phyloP scores from a whole-genome alignment of 2,329 filamentous ascomycete genomes.

The Sporothrix inflata region DNA sequence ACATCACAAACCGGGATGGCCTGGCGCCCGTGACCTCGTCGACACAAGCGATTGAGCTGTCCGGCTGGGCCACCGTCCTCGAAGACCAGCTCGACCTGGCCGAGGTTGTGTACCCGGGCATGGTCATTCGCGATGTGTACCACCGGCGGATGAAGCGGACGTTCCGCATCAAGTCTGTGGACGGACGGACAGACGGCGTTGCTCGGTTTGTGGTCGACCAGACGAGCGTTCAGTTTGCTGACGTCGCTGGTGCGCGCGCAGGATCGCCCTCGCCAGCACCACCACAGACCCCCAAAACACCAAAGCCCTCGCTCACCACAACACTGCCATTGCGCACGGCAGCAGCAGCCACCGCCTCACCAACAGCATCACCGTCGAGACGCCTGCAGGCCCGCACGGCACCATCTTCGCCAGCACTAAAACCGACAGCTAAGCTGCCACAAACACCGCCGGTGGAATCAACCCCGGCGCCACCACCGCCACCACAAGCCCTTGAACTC shows the following conservation, averaged over 20 bases:
- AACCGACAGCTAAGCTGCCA: not conserved
- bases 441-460: not conserved
- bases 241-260: conserved; percentile 35
- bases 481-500: conserved; percentile 46
- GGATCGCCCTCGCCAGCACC: conserved; percentile 17
- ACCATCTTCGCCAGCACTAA: not conserved
- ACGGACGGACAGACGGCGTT: conserved; percentile 50
- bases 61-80: conserved; percentile 45
- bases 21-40: conserved; percentile 30
- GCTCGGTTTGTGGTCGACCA: conserved; percentile 47
- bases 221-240: conserved; percentile 44
- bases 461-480: conserved; percentile 29
- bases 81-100: conserved; percentile 46
- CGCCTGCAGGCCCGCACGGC: not conserved
- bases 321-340: conserved; percentile 17
- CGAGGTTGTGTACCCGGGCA: conserved; percentile 70
- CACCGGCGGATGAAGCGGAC: conserved; percentile 60
- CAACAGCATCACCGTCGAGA: conserved; percentile 22
- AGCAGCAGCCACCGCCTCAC: conserved; percentile 23
- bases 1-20: conserved; percentile 52
- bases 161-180: conserved; percentile 63
- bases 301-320: not conserved
- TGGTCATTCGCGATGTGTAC: conserved; percentile 68
- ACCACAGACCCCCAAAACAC: conserved; percentile 27
- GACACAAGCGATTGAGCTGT: conserved; percentile 39